These are phyloP conservation scores for Hyphodiscus sp. DNA, from an alignment of 2,329 filamentous ascomycete species.

Conservation along the genomic window DNA sequence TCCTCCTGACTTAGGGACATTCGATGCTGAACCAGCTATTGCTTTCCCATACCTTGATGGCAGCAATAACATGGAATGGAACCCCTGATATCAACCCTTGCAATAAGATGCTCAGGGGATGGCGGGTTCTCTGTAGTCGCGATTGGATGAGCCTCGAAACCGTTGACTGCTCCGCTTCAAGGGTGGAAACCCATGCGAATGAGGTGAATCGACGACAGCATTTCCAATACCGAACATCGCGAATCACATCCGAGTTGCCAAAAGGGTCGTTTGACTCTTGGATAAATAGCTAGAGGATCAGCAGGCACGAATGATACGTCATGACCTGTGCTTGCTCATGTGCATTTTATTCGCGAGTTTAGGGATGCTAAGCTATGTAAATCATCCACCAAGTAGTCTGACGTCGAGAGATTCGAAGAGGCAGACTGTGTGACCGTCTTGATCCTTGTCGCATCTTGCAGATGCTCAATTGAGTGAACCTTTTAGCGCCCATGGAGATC, in stretches of 20 bases:
- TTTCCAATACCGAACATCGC: background rate
- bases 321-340: background rate
- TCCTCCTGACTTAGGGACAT: slow-evolving; percentile 10
- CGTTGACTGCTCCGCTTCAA: background rate
- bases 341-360: background rate
- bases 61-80: background rate
- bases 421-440: background rate
- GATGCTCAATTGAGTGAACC: background rate
- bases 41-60: background rate
- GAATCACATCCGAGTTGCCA: background rate
- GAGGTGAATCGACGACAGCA: background rate
- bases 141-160: background rate
- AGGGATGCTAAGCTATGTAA: background rate
- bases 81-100: background rate
- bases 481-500: background rate
- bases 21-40: slow-evolving; percentile 1
- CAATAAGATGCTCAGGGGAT: background rate
- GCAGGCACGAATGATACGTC: background rate
- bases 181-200: background rate
- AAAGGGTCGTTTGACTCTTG: background rate
- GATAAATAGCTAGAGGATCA: background rate
- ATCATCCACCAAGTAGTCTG: background rate
- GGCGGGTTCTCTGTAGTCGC: background rate
- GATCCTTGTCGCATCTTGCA: background rate
- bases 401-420: background rate